A percentile compares a stretch with the other conserved stretches of the same genome.
phyloP scores from a whole-genome alignment of 352 stramenopile genomes.

The Thalassiosira oceanica region DNA sequence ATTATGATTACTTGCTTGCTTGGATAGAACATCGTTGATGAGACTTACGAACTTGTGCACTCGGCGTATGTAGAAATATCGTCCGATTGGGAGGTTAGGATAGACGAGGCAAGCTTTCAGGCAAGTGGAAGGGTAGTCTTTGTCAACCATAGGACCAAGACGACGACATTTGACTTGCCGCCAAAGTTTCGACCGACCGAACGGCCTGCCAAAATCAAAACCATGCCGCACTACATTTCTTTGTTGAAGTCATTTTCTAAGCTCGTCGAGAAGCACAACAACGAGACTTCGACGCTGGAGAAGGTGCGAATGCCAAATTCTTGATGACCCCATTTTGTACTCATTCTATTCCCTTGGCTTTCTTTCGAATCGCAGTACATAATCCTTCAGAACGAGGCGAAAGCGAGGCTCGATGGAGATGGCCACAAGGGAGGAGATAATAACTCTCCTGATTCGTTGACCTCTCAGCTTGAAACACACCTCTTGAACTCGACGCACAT shows the following conservation, averaged over 20 bases:
- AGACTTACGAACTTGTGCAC: no score
- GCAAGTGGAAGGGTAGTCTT: constrained; percentile 10
- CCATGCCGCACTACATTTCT: constrained; percentile 45
- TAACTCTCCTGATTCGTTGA: neutral
- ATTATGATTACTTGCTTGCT: no score
- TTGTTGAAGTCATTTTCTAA: constrained; percentile 33
- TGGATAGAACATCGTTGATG: no score
- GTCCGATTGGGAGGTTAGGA: constrained; percentile 29
- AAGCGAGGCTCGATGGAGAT: constrained; percentile 1
- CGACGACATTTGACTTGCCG: constrained; percentile 30
- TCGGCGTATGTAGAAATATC: no score
- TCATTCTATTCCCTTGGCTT: no score
- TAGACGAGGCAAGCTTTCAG: constrained; percentile 27
- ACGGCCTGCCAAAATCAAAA: constrained; percentile 12
- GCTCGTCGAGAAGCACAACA: constrained; percentile 36
- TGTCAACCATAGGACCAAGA: constrained; percentile 35
- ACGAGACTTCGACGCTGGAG: constrained; percentile 17
- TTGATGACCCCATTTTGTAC: no score
- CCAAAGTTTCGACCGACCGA: constrained; percentile 25
- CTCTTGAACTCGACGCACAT: constrained; percentile 78
- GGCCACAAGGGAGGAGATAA: no score
- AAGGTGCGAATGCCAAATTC: no score
- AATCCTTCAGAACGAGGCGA: constrained; percentile 19
- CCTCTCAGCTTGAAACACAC: constrained; percentile 65
- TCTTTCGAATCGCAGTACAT: no score